phyloP scores from a whole-genome alignment of 2,329 filamentous ascomycete genomes.

The Ilyonectria mors-panacis region DNA sequence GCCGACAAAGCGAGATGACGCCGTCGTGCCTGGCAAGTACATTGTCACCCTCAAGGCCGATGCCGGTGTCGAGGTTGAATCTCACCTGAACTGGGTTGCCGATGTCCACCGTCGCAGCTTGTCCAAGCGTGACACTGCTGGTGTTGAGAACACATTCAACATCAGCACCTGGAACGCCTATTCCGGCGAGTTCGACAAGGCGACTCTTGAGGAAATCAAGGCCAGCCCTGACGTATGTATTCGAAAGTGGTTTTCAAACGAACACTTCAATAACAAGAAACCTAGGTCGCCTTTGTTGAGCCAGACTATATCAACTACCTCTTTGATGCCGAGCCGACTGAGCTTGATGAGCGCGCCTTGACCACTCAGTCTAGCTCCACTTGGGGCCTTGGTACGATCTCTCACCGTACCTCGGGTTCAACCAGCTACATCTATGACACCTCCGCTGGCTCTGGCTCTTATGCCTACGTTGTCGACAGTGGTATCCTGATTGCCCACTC shows the following conservation, averaged over 20 bases:
- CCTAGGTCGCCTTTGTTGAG: conserved; percentile 44
- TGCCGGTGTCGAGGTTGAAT: conserved; percentile 59
- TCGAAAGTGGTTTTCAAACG: not conserved
- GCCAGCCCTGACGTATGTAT: conserved; percentile 57
- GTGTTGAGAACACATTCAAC: conserved; percentile 51
- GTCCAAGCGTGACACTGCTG: conserved; percentile 59
- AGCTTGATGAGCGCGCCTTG: conserved; percentile 42
- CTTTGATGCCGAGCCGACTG: conserved; percentile 31
- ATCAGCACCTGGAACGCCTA: conserved; percentile 56
- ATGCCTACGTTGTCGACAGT: conserved; percentile 74
- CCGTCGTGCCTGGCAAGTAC: conserved; percentile 56
- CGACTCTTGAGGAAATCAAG: conserved; percentile 58
- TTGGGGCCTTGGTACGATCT: conserved; percentile 48
- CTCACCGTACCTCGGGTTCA: conserved; percentile 44
- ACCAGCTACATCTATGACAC: conserved; percentile 64
- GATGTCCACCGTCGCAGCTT: conserved; percentile 68
- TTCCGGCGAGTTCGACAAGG: conserved; percentile 58
- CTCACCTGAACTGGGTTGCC: conserved; percentile 64
- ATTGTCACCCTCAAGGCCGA: conserved; percentile 73
- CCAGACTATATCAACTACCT: conserved; percentile 44
- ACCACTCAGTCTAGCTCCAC: conserved; percentile 43
- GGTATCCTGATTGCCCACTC: conserved; percentile 68
- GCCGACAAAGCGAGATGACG: conserved; percentile 38
- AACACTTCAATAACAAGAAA: conserved; percentile 4
- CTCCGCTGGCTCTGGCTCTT: conserved; percentile 65